Base-by-base conservation (phyloP, 2,329 filamentous ascomycete genomes). In the Diaporthe sp. region DNA sequence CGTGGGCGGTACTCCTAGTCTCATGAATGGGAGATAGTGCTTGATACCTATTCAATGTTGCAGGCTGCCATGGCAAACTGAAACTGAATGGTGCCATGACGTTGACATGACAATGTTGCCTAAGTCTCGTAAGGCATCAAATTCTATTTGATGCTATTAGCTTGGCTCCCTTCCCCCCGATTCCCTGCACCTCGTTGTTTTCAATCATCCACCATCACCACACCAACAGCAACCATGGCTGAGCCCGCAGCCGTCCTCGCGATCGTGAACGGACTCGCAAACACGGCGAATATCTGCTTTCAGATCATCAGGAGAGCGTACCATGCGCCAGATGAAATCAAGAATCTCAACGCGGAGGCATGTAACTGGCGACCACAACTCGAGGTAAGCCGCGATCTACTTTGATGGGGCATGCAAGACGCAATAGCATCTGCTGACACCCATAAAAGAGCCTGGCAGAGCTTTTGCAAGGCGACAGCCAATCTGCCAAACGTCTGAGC, bases 281-380 rank as follows among this genome's bases (percentile, higher is more conserved):
- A 15, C 10, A 67, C 61, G 7, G 22, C 42, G 3, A 5, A 6
- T 1, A 17, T 19, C n/a, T 67, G 61, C 33, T 67, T 17, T 2
- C 45, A 50, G 1, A 52, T 67, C 15, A n/a, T 67, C 22, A 35
- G 5, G 45, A 50, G 8, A 17, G 3, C 28, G 7, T 4, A 4
- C 1, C 2, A 38, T 5, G 28, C 28, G 4, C 61, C 61, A 7
- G n/a, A 52, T 2, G 61, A 67, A 40, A 50, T 67, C 61, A 50
- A 67, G 8, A 6, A 4, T 0, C 30, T 67, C 28, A 67, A 67
- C 13, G 22, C 22, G 9, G 30, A 38, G 13, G 30, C 4, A 12
- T 17, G 12, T 0, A 67, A 67, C n/a, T 67, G 61, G 61, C 30
- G 30, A 10, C 61, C 61, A 30, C 45, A 67, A 38, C 61, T 67